Evolutionary conservation across 163 green algal species (phyloP).

Genomic region (Trebouxia gelatinosa): DNA sequence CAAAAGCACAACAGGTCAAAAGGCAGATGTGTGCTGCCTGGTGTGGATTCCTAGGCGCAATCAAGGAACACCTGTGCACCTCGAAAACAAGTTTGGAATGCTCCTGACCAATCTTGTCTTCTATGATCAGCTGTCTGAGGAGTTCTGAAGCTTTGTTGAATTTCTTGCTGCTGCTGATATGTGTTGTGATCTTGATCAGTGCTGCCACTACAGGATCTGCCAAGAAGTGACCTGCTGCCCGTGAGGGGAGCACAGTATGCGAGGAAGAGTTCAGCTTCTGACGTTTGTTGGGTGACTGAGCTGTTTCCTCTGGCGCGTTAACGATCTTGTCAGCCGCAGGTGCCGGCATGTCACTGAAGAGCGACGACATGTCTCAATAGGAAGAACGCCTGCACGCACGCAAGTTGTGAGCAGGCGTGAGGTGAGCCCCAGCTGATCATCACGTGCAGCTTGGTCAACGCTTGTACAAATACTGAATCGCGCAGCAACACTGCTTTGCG

Average conservation of each 20-base stretch:
- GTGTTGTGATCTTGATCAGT: slow-evolving; percentile 54
- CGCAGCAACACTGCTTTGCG: too few species aligned
- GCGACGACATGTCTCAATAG: slow-evolving; percentile 2
- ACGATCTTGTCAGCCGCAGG: neutral
- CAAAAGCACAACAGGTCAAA: too few species aligned
- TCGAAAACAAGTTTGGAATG: slow-evolving; percentile 17
- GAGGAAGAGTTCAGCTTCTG: too few species aligned
- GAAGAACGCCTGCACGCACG: too few species aligned
- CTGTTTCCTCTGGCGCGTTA: neutral
- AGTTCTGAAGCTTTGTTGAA: slow-evolving; percentile 70
- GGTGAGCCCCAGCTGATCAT: too few species aligned
- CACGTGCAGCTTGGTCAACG: too few species aligned
- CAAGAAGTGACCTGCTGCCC: neutral
- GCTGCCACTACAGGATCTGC: slow-evolving; percentile 37
- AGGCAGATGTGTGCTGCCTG: too few species aligned
- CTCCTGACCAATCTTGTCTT: slow-evolving; percentile 25
- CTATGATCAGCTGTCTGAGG: slow-evolving; percentile 62
- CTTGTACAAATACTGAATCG: too few species aligned
- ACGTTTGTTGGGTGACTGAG: neutral
- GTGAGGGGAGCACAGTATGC: neutral
- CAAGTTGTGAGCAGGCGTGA: too few species aligned
- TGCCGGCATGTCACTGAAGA: slow-evolving; percentile 4
- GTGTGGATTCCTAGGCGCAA: too few species aligned
- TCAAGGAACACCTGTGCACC: too few species aligned
- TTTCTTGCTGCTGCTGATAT: slow-evolving; percentile 70